A percentile compares a stretch with the other conserved stretches of the same genome.
These are phyloP conservation scores for Didymella glomerata DNA, from an alignment of 2,329 filamentous ascomycete genomes.

Conservation along the genomic window DNA sequence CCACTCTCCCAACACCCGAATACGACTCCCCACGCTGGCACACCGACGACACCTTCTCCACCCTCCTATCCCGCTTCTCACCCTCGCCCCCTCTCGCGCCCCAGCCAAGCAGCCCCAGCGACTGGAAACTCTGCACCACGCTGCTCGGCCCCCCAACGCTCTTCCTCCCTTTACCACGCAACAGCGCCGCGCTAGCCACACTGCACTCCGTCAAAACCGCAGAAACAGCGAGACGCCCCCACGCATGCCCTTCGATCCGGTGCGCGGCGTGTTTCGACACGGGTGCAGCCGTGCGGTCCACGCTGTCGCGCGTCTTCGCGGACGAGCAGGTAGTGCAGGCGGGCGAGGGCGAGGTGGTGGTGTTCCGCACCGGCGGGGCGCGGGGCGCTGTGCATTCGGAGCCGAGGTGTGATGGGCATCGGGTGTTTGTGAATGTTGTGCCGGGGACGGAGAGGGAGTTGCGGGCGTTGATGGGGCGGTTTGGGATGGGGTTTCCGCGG, in stretches of 20 bases:
- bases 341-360: constrained; percentile 47
- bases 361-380: constrained; percentile 56
- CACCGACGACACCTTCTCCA: constrained; percentile 60
- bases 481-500: constrained; percentile 43
- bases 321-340: constrained; percentile 8
- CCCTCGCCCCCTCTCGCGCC: no score
- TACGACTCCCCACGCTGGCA: constrained; percentile 60
- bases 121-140: constrained; percentile 61
- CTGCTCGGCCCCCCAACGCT: constrained; percentile 59
- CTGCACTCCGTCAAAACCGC: constrained; percentile 40
- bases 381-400: constrained; percentile 57
- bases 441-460: constrained; percentile 46
- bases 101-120: not conserved
- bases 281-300: constrained; percentile 52
- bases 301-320: constrained; percentile 44
- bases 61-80: not conserved
- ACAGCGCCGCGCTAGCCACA: constrained; percentile 41
- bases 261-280: constrained; percentile 57
- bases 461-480: constrained; percentile 40
- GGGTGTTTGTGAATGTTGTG: constrained; percentile 51
- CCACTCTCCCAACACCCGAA: constrained; percentile 54
- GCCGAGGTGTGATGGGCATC: constrained; percentile 39
- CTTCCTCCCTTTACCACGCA: constrained; percentile 44
- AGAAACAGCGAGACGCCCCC: constrained; percentile 38
- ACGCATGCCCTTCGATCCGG: constrained; percentile 55